Evolutionary conservation across 768 basidiomycete species (phyloP).

Genomic region (Dacryopinax spathularia): DNA sequence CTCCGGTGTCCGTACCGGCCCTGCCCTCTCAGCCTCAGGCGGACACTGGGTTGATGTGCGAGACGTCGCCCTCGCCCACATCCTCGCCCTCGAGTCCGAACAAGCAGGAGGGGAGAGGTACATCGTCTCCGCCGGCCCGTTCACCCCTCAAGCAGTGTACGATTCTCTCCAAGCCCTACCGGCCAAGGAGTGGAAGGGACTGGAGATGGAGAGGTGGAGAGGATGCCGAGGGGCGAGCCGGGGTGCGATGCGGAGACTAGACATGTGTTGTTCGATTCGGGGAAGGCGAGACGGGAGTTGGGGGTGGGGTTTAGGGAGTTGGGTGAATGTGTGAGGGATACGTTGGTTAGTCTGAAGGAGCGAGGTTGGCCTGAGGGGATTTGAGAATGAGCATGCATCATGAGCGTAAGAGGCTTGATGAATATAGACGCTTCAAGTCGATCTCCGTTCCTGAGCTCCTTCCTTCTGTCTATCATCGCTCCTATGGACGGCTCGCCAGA

Average conservation of each 20-base stretch:
- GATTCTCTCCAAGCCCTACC: neutral
- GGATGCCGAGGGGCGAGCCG: neutral
- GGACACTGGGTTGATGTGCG: slow-evolving; percentile 22
- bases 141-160: slow-evolving; percentile 19
- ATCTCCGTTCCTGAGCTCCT: too few species aligned
- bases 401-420: too few species aligned
- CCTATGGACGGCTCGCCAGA: too few species aligned
- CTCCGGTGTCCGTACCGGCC: slow-evolving; percentile 19
- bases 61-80: slow-evolving; percentile 16
- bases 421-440: too few species aligned
- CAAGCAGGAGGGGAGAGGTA: slow-evolving; percentile 22
- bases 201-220: neutral
- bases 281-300: neutral
- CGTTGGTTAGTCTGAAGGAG: neutral
- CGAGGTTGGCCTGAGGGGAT: too few species aligned
- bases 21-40: slow-evolving; percentile 15
- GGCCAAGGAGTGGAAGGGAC: neutral
- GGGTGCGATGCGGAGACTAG: neutral
- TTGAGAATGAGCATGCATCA: too few species aligned
- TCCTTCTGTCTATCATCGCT: too few species aligned
- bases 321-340: neutral
- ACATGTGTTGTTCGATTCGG: neutral
- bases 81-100: slow-evolving; percentile 17
- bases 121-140: slow-evolving; percentile 20
- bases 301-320: neutral